Evolutionary conservation across 1,284 basidiomycete species (phyloP).

Genomic region (Microbotryum silenes-acaulis): DNA sequence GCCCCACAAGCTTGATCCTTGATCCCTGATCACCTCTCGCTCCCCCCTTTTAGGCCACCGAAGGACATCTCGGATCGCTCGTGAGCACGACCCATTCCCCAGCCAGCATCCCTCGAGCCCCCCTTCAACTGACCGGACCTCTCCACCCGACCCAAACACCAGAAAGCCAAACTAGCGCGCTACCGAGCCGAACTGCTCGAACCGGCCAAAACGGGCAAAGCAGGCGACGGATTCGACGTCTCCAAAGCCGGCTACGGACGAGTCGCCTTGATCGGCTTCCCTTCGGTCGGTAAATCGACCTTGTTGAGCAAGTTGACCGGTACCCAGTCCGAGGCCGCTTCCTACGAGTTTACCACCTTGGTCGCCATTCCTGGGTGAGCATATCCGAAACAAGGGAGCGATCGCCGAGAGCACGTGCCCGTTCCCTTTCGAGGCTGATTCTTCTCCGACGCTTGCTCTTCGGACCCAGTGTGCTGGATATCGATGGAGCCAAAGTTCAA

Average conservation of each 20-base stretch:
- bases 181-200: constrained; percentile 35
- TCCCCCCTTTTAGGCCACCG: neutral
- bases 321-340: constrained; percentile 78
- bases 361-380: constrained; percentile 69
- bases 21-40: neutral
- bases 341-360: constrained; percentile 58
- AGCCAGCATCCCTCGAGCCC: no score
- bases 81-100: neutral
- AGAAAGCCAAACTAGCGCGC: constrained; percentile 76
- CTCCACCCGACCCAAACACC: neutral
- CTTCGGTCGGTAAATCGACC: constrained; percentile 58
- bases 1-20: no score
- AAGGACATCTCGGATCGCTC: constrained; percentile 9
- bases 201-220: constrained; percentile 55
- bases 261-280: constrained; percentile 50
- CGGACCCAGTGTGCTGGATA: constrained; percentile 59
- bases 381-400: neutral
- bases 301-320: constrained; percentile 85
- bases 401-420: neutral
- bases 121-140: neutral
- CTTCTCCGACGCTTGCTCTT: constrained; percentile 31
- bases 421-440: neutral
- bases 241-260: constrained; percentile 89
- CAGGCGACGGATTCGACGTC: constrained; percentile 58
- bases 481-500: constrained; percentile 86